A percentile compares a stretch with the other conserved stretches of the same genome.
These are phyloP conservation scores for Perilla frutescens DNA, from an alignment of 257 asterid genomes.

Conservation along the genomic window DNA sequence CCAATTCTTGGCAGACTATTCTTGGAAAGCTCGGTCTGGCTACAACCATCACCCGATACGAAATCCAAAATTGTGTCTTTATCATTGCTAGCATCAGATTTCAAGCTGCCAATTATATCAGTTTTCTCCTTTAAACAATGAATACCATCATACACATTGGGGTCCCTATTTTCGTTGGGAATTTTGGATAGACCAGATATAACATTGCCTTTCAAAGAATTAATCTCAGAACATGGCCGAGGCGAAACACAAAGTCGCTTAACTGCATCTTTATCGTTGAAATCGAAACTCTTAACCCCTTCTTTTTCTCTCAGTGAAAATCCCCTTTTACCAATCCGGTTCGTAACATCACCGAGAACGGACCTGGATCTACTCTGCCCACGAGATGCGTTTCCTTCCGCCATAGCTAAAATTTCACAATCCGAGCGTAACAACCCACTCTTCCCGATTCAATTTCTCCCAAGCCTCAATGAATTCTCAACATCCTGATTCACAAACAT, in stretches of 20 bases:
- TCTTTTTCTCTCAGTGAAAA: conserved; percentile 43
- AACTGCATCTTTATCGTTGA: conserved; percentile 31
- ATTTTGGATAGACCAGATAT: conserved; percentile 44
- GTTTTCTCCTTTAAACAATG: conserved; percentile 13
- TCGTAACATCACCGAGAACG: conserved; percentile 65
- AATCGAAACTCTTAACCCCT: conserved; percentile 31
- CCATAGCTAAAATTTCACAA: conserved; percentile 47
- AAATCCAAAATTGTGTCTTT: conserved; percentile 24
- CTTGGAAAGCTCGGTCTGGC: conserved; percentile 5
- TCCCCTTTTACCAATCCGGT: conserved; percentile 59
- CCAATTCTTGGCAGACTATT: not conserved
- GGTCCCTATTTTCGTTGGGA: conserved; percentile 37
- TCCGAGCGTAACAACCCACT: conserved; percentile 4
- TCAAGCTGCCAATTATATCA: conserved; percentile 13
- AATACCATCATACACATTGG: conserved; percentile 30
- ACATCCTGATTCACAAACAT: conserved; percentile 30
- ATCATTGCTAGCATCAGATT: conserved; percentile 9
- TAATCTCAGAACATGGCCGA: conserved; percentile 49
- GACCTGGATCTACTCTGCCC: conserved; percentile 44
- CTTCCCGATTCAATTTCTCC: conserved; percentile 1
- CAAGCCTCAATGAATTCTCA: conserved; percentile 12
- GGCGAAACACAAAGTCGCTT: conserved; percentile 53
- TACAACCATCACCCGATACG: conserved; percentile 12
- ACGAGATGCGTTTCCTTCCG: conserved; percentile 41
- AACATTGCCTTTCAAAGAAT: conserved; percentile 52